Evolutionary conservation across 768 basidiomycete genomes (phyloP).

Genomic region (Auricularia cornea): DNA sequence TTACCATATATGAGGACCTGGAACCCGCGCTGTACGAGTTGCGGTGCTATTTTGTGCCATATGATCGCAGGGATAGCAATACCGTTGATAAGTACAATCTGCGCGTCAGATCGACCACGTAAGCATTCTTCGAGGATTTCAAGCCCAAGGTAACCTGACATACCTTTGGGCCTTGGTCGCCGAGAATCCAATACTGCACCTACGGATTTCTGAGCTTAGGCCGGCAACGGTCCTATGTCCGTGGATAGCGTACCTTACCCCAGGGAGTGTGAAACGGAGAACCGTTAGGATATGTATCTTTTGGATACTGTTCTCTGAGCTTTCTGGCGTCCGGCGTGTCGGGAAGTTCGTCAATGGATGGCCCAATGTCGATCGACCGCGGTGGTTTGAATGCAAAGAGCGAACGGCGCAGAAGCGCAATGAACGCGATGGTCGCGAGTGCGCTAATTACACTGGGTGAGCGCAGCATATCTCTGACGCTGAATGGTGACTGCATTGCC

Average conservation of each 20-base stretch:
- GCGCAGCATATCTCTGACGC: neutral
- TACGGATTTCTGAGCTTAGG: neutral
- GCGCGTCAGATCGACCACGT: neutral
- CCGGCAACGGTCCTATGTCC: neutral
- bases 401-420: neutral
- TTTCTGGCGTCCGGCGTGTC: too few relatives aligned
- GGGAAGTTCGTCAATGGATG: neutral
- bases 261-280: neutral
- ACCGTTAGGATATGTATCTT: constrained; percentile 46
- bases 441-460: neutral
- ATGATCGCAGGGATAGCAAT: constrained; percentile 68
- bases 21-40: constrained; percentile 52
- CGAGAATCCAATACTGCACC: neutral
- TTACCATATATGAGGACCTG: constrained; percentile 70
- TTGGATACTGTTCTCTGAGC: constrained; percentile 48
- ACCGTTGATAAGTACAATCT: constrained; percentile 75
- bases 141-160: neutral
- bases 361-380: neutral
- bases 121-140: neutral
- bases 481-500: too few relatives aligned
- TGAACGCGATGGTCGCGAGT: neutral
- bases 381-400: neutral
- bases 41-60: constrained; percentile 68
- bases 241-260: neutral
- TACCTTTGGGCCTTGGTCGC: constrained; percentile 35